Percentiles rank a stretch among this genome's conserved stretches.
phyloP scores from a whole-genome alignment of 257 asterid genomes.

The Petunia axillaris region DNA sequence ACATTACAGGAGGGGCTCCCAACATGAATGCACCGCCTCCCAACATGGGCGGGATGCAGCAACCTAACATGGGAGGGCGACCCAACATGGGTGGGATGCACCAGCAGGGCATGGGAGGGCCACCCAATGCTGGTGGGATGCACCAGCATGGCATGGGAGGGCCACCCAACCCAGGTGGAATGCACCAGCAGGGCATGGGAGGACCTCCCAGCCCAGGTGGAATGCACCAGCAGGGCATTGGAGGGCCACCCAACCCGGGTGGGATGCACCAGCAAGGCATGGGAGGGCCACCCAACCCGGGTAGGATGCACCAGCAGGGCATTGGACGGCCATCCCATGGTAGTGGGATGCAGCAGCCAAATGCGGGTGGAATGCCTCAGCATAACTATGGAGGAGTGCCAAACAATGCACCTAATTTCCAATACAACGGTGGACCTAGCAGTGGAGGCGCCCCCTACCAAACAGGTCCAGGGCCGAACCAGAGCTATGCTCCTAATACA shows the following conservation, averaged over 20 bases:
- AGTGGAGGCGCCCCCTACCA: conserved; percentile 37
- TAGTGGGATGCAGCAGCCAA: conserved; percentile 40
- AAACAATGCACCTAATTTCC: conserved; percentile 29
- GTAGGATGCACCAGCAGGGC: not conserved
- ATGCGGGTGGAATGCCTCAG: conserved; percentile 34
- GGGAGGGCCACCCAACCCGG: conserved; percentile 23
- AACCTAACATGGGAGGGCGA: conserved; percentile 37
- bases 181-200: conserved; percentile 9
- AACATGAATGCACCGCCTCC: conserved; percentile 36
- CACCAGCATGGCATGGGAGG: conserved; percentile 35
- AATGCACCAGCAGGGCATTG: conserved; percentile 28
- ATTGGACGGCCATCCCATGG: conserved; percentile 31
- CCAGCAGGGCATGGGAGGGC: conserved; percentile 1
- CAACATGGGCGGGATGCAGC: conserved; percentile 23
- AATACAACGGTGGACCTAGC: conserved; percentile 37
- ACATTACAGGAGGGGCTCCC: conserved; percentile 30
- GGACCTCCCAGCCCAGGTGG: not conserved
- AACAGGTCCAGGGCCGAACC: conserved; percentile 43
- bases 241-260: conserved; percentile 36
- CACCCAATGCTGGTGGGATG: conserved; percentile 2
- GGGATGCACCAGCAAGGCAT: not conserved
- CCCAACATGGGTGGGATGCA: conserved; percentile 24
- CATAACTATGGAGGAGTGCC: conserved; percentile 29
- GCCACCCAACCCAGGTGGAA: conserved; percentile 29
- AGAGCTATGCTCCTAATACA: conserved; percentile 34